phyloP scores from a whole-genome alignment of 345 rosid genomes.

The Euphorbia peplus region DNA sequence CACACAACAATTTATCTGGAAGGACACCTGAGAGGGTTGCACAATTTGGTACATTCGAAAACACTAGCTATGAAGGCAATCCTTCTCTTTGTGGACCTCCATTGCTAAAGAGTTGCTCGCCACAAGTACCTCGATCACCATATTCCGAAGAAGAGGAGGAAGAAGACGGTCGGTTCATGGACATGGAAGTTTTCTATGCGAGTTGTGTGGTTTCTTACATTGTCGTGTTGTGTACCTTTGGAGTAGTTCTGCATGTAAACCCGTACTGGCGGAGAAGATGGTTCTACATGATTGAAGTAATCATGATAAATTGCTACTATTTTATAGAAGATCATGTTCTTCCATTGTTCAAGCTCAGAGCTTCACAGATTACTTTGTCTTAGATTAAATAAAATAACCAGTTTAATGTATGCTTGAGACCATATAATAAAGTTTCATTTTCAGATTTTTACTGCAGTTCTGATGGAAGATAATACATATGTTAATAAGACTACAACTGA shows the following conservation, averaged over 20 bases:
- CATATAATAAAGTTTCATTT: too few species aligned
- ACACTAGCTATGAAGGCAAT: neutral
- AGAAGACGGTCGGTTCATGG: neutral
- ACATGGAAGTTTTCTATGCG: neutral
- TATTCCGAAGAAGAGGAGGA: neutral
- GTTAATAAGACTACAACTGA: too few species aligned
- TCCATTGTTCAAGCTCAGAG: neutral
- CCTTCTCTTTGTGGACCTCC: conserved; percentile 1
- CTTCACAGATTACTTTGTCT: neutral
- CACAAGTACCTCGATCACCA: neutral
- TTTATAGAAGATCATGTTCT: neutral
- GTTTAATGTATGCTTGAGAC: too few species aligned
- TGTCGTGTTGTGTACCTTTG: neutral
- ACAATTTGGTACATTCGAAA: neutral
- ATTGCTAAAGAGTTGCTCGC: neutral
- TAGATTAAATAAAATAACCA: too few species aligned
- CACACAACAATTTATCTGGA: neutral
- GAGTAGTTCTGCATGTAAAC: conserved; percentile 13
- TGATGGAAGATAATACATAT: too few species aligned
- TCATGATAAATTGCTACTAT: neutral
- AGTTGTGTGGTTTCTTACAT: neutral
- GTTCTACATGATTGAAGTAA: conserved; percentile 1
- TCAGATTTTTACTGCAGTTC: too few species aligned
- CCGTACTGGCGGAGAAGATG: conserved; percentile 12
- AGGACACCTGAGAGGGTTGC: neutral